Evolutionary conservation across 352 stramenopile species (phyloP).

Genomic region (Phytopythium chamaehyphon): DNA sequence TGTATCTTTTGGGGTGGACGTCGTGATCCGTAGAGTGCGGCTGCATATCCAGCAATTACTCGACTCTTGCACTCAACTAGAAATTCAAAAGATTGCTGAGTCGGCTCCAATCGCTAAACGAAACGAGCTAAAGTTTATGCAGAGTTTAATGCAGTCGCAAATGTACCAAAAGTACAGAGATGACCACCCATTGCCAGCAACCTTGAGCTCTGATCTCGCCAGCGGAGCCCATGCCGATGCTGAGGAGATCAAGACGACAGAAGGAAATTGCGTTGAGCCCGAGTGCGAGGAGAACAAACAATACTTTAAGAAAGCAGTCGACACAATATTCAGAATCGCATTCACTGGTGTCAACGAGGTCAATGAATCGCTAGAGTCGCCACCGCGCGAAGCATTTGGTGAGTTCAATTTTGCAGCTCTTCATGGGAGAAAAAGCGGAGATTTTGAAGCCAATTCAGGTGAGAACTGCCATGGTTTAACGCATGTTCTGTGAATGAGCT

Average conservation of each 20-base stretch:
- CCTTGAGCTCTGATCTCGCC: not conserved
- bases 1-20: slow-evolving; percentile 29
- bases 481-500: too few species aligned
- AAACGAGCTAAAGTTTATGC: slow-evolving; percentile 18
- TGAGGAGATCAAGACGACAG: not conserved
- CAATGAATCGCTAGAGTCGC: not conserved
- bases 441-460: too few species aligned
- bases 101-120: not conserved
- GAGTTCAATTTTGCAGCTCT: too few species aligned
- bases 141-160: slow-evolving; percentile 32
- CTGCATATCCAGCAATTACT: slow-evolving; percentile 40
- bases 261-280: not conserved
- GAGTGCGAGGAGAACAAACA: slow-evolving; percentile 2
- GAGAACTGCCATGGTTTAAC: too few species aligned
- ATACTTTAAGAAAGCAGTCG: slow-evolving; percentile 22
- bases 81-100: not conserved
- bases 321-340: slow-evolving; percentile 34
- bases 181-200: slow-evolving; percentile 15
- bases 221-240: not conserved
- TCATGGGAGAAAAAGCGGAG: too few species aligned
- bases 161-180: slow-evolving; percentile 58
- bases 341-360: slow-evolving; percentile 22
- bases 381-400: too few species aligned
- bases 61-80: slow-evolving; percentile 7
- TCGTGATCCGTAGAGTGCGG: slow-evolving; percentile 42